Base-by-base conservation (phyloP, 345 rosid species). In the Streptanthus diversifolius region DNA sequence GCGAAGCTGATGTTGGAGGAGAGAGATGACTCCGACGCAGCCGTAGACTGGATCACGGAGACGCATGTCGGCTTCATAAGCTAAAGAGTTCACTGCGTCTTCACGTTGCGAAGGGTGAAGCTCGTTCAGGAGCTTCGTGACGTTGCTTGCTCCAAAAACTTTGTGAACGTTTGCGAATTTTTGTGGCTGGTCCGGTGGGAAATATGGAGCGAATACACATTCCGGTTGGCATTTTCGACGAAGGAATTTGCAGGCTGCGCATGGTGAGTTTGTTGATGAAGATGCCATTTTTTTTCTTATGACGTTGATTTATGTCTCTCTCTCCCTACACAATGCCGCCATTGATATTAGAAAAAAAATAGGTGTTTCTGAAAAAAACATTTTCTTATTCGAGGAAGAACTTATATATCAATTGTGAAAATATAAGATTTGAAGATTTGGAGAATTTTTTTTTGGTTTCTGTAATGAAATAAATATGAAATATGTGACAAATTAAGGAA, bases 1-100 rank as follows among this genome's bases (percentile, higher is more conserved):
- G 76, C 85, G 85, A 5, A 91, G 88, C 55, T 72, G 78, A 63
- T 89, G 96, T 55, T 90, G 96, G 13, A 91, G 88, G 32, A 89
- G 71, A 17, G 93, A 83, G 72, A 93, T 89, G 11, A 84, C 76
- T 0, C 96, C 92, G 1, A 90, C 92, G n/a, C 98, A 90, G 33
- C 98, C 97, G 19, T 93, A 90, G 30, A 93, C 92, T 0, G 97
- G 98, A 14, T 93, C 97, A 1, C 83, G 92, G 49, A 86, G 95
- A 11, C 98, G 90, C 65, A 86, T 83, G 75, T 90, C 92, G 0
- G 95, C 92, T 40, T 90, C 92, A 10, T 84, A 90, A 2, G 85
- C 83, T 6, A 90, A 75, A 1, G 93, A 88, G 77, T 84, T 82
- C 7, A 88, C 93, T 0, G 97, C 97, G 10, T 90, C 97, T 64